Conservation (phyloP, 208 protist genomes). For the Leishmania gerbilli region DNA sequence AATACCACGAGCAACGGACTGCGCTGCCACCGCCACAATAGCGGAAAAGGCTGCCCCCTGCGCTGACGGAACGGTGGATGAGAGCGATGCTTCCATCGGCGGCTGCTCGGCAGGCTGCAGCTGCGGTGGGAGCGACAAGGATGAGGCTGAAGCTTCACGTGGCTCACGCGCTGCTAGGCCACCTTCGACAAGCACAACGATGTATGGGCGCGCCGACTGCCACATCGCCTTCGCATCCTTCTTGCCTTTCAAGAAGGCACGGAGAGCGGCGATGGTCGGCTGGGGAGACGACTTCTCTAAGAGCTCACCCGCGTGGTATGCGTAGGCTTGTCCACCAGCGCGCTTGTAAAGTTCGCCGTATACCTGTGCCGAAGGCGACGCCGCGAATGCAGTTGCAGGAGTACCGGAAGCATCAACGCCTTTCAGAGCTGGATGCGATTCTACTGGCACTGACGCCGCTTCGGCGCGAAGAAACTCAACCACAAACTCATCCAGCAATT, state of each 20-base stretch:
- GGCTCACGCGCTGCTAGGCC: background rate
- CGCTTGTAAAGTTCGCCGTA: slow-evolving; percentile 14
- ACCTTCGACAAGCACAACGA: slow-evolving; percentile 7
- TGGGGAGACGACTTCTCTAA: background rate
- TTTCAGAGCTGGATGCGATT: background rate
- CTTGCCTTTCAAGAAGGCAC: slow-evolving; percentile 7
- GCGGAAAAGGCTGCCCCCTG: background rate
- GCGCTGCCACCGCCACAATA: slow-evolving; percentile 3
- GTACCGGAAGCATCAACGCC: background rate
- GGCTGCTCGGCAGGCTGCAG: background rate
- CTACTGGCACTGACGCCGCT: background rate
- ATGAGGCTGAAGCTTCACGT: background rate
- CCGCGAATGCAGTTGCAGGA: background rate
- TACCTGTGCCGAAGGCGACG: background rate
- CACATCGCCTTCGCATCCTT: background rate
- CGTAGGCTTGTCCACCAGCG: slow-evolving; percentile 2
- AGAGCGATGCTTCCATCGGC: too few species aligned
- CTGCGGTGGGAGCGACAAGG: background rate
- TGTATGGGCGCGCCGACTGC: slow-evolving; percentile 8
- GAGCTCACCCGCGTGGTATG: slow-evolving; percentile 13
- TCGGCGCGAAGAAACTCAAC: slow-evolving; percentile 7
- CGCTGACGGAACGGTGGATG: background rate
- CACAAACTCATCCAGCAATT: slow-evolving; percentile 18
- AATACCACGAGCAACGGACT: background rate
- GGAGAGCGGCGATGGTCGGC: slow-evolving; percentile 4